Evolutionary conservation across 805 yeast species (phyloP).

Genomic region (Kluyveromyces wickerhamii): DNA sequence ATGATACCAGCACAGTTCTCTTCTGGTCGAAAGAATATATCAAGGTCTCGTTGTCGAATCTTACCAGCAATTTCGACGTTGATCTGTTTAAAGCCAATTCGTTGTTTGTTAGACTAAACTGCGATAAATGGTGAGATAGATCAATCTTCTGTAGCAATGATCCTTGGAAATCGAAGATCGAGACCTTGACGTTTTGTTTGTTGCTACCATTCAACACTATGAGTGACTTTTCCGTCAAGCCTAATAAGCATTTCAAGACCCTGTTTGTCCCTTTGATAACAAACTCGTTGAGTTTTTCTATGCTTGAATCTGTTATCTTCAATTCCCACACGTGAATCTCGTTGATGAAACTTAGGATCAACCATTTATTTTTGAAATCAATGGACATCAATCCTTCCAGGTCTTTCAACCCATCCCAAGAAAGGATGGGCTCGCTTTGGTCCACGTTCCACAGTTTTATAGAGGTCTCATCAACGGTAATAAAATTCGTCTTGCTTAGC

Average conservation of each 20-base stretch:
- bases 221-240: conserved; percentile 29
- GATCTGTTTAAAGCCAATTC: conserved; percentile 21
- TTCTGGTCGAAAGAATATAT: conserved; percentile 29
- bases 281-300: conserved; percentile 5
- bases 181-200: conserved; percentile 11
- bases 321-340: conserved; percentile 16
- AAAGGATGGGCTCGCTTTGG: conserved; percentile 9
- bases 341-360: conserved; percentile 14
- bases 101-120: conserved; percentile 4
- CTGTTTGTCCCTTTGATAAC: conserved; percentile 8
- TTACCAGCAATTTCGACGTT: conserved; percentile 25
- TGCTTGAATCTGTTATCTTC: conserved; percentile 4
- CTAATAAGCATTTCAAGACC: conserved; percentile 18
- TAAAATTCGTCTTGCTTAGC: conserved; percentile 16
- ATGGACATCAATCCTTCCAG: conserved; percentile 12
- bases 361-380: conserved; percentile 25
- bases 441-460: conserved; percentile 15
- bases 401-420: conserved; percentile 11
- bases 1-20: conserved; percentile 15
- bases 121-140: conserved; percentile 12
- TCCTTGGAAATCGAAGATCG: conserved; percentile 25
- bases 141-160: conserved; percentile 19
- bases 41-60: conserved; percentile 14
- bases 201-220: conserved; percentile 19
- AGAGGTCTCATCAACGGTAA: conserved; percentile 17